phyloP scores from a whole-genome alignment of 768 basidiomycete genomes.

The Lentinula boryana region DNA sequence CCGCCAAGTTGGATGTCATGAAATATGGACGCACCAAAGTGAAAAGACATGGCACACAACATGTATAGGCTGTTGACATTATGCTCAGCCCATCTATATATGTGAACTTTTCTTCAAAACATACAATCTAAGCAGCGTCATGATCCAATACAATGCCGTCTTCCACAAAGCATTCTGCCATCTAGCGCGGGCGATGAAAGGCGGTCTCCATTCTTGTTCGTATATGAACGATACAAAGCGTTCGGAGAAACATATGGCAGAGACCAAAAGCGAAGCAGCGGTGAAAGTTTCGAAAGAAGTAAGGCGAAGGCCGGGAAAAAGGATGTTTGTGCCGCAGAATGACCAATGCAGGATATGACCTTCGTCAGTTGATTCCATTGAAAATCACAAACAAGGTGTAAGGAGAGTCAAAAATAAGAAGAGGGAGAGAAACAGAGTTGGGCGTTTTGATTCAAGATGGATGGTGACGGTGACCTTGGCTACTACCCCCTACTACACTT shows the following conservation, averaged over 20 bases:
- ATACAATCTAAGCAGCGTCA: slow-evolving; percentile 59
- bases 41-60: slow-evolving; percentile 68
- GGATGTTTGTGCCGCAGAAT: slow-evolving; percentile 29
- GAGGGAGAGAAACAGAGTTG: neutral
- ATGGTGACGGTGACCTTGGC: neutral
- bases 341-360: slow-evolving; percentile 33
- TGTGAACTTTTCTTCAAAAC: slow-evolving; percentile 12
- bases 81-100: neutral
- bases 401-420: neutral
- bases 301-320: slow-evolving; percentile 34
- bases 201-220: slow-evolving; percentile 45
- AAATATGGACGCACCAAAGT: slow-evolving; percentile 25
- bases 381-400: neutral
- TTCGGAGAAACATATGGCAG: slow-evolving; percentile 46
- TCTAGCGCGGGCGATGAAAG: slow-evolving; percentile 31
- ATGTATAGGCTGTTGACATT: slow-evolving; percentile 50
- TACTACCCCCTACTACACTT: neutral
- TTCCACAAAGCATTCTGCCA: slow-evolving; percentile 46
- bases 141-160: slow-evolving; percentile 46
- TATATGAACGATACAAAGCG: slow-evolving; percentile 45
- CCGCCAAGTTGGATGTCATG: slow-evolving; percentile 14
- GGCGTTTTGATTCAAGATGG: neutral
- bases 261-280: slow-evolving; percentile 36
- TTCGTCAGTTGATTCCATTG: slow-evolving; percentile 13
- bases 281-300: slow-evolving; percentile 45